Percentiles rank a stretch among this genome's conserved stretches.
These are phyloP conservation scores for Diplodia seriata DNA, from an alignment of 2,329 filamentous ascomycete species.

Conservation along the genomic window DNA sequence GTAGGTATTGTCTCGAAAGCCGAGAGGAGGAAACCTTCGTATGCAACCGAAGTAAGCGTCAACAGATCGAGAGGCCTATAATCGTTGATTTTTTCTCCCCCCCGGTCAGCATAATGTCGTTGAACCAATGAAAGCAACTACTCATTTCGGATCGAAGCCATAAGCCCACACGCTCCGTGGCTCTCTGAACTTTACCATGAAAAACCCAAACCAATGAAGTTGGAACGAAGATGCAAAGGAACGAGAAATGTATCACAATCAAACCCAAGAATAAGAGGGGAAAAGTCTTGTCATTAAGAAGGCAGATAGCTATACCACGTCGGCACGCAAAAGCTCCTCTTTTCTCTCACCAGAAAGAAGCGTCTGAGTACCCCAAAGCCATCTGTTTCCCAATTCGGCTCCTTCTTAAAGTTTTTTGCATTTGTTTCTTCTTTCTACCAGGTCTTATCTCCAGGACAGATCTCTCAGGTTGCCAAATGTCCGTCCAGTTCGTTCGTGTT, in stretches of 20 bases:
- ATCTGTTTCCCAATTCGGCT: constrained; percentile 8
- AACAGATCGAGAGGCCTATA: not conserved
- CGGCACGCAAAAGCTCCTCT: not conserved
- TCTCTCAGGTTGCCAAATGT: not conserved
- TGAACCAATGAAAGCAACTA: not conserved
- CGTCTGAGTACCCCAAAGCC: not conserved
- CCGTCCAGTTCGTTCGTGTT: not conserved
- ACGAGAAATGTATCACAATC: not conserved
- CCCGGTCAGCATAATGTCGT: not conserved
- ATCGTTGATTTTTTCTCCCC: not conserved
- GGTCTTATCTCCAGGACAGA: constrained; percentile 6
- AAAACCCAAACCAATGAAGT: not conserved
- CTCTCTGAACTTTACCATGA: not conserved
- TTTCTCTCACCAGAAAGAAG: not conserved
- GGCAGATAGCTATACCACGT: constrained; percentile 8
- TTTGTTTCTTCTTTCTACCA: constrained; percentile 28
- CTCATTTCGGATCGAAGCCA: not conserved
- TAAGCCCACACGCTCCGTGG: no score
- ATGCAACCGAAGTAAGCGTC: not conserved
- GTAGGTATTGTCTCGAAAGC: not conserved
- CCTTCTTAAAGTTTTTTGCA: constrained; percentile 19
- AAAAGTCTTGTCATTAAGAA: constrained; percentile 20
- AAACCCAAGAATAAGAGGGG: not conserved
- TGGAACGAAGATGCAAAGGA: not conserved
- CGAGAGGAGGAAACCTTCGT: not conserved